Conservation (phyloP, 164 flowering plant species). For the Kingdonia uniflora region DNA sequence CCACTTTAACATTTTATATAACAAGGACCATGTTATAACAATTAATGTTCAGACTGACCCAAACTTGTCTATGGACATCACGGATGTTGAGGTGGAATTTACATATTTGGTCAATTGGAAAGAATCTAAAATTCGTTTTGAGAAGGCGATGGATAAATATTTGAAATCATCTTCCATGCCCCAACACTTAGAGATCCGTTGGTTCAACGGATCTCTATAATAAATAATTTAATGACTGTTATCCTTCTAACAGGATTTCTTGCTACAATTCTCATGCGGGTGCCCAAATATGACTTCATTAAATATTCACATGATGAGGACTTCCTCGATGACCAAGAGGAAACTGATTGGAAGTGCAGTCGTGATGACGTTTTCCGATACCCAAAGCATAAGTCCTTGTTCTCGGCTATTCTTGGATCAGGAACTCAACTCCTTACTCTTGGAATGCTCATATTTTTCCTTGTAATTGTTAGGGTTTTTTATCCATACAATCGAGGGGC, state of each 20-base stretch:
- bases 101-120: constrained; percentile 35
- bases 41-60: constrained; percentile 40
- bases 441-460: constrained; percentile 20
- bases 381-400: no score
- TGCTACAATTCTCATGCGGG: no score
- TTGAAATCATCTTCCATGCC: no score
- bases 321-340: no score
- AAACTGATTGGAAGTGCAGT: constrained; percentile 54
- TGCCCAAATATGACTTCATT: constrained; percentile 44
- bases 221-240: constrained; percentile 46
- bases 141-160: no score
- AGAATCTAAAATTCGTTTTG: no score
- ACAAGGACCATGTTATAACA: constrained; percentile 53
- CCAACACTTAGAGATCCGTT: no score
- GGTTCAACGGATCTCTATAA: constrained; percentile 49
- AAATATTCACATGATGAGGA: constrained; percentile 56
- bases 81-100: constrained; percentile 39
- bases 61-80: constrained; percentile 29
- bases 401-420: no score
- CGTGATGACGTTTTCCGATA: constrained; percentile 53
- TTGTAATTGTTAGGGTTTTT: constrained; percentile 25
- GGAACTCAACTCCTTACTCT: constrained; percentile 44
- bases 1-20: no score
- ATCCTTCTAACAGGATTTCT: no score
- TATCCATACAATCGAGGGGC: constrained; percentile 31